Conservation (phyloP, 2,329 filamentous ascomycete genomes). For the Fusarium sp. region DNA sequence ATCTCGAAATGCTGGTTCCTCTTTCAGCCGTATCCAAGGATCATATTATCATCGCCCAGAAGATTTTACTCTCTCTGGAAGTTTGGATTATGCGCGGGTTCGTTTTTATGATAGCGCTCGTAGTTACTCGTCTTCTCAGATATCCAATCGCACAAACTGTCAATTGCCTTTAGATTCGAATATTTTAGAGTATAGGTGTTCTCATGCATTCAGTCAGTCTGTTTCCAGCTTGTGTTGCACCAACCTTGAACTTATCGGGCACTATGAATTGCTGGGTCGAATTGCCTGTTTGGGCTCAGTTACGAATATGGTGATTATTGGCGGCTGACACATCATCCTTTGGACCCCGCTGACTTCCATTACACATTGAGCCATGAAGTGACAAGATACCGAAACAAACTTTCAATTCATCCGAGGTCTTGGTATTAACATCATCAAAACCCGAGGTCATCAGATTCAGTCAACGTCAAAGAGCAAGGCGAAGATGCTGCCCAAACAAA, state of each 20-base stretch:
- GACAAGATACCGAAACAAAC: neutral
- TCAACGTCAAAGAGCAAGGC: neutral
- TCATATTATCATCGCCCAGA: rapidly evolving
- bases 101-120: neutral
- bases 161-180: neutral
- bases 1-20: rapidly evolving
- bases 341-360: neutral
- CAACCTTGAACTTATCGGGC: too few relatives aligned
- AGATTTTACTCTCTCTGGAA: rapidly evolving
- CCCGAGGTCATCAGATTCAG: neutral
- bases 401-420: rapidly evolving
- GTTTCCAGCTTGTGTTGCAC: rapidly evolving
- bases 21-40: too few relatives aligned
- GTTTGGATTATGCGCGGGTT: neutral
- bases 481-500: neutral
- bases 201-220: neutral
- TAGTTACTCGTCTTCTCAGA: neutral
- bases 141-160: neutral
- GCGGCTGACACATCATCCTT: neutral
- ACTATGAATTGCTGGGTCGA: neutral
- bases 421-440: rapidly evolving
- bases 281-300: neutral
- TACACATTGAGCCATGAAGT: neutral
- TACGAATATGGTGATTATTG: neutral
- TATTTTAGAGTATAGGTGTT: neutral